These are phyloP conservation scores for Lentinula guzmanii DNA, from an alignment of 768 basidiomycete species.

Conservation along the genomic window DNA sequence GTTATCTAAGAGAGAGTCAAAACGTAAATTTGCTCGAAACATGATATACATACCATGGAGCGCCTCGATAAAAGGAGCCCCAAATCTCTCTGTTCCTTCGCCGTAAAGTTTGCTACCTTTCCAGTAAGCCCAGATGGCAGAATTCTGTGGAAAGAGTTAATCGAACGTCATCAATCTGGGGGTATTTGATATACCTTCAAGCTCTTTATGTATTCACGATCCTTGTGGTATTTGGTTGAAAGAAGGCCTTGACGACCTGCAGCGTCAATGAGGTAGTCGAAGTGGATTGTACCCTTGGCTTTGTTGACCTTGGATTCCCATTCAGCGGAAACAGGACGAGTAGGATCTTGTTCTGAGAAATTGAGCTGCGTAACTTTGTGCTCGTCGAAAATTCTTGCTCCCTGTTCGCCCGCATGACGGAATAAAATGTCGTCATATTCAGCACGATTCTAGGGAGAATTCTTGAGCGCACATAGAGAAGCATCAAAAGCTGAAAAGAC, in stretches of 20 bases:
- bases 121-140: constrained; percentile 71
- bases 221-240: constrained; percentile 52
- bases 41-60: constrained; percentile 21
- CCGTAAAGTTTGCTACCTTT: constrained; percentile 38
- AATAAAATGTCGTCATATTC: constrained; percentile 57
- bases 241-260: constrained; percentile 55
- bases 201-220: constrained; percentile 44
- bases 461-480: no score
- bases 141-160: constrained; percentile 23
- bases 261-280: constrained; percentile 60
- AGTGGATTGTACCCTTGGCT: constrained; percentile 37
- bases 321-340: constrained; percentile 23
- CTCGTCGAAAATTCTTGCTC: constrained; percentile 43
- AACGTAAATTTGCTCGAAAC: not conserved
- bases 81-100: constrained; percentile 29
- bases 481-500: constrained; percentile 13
- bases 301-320: constrained; percentile 23
- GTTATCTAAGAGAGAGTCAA: constrained; percentile 26
- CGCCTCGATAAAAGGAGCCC: constrained; percentile 28
- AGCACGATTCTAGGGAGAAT: constrained; percentile 36
- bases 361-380: constrained; percentile 38
- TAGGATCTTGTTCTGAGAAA: constrained; percentile 29
- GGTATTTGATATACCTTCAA: constrained; percentile 21
- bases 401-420: constrained; percentile 42
- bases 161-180: not conserved